A percentile compares a stretch with the other conserved stretches of the same genome.
phyloP scores from a whole-genome alignment of 179 eudicot species.

The Silene vulgaris region DNA sequence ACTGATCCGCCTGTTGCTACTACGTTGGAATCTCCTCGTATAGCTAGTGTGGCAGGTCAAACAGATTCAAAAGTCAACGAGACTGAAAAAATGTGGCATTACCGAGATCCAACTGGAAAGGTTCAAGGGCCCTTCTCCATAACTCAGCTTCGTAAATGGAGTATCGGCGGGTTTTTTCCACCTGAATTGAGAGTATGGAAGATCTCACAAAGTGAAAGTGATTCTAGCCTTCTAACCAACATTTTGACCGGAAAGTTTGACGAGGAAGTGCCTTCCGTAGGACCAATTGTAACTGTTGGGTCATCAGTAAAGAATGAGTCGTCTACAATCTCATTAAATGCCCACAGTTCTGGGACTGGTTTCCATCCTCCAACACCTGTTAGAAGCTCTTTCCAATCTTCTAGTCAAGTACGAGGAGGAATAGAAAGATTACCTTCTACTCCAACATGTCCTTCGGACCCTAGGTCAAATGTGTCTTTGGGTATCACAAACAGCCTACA shows the following conservation, averaged over 20 bases:
- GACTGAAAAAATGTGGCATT: constrained; percentile 79
- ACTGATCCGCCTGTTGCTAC: constrained; percentile 30
- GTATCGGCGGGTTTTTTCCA: constrained; percentile 77
- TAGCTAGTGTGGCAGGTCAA: constrained; percentile 32
- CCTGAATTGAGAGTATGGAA: constrained; percentile 69
- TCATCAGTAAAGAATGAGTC: too few species aligned
- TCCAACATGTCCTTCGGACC: too few species aligned
- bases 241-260: constrained; percentile 70
- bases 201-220: constrained; percentile 48
- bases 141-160: constrained; percentile 91
- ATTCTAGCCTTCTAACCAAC: constrained; percentile 62
- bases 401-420: too few species aligned
- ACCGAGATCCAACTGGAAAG: constrained; percentile 84
- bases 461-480: too few species aligned
- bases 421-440: too few species aligned
- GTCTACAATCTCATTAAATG: too few species aligned
- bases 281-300: constrained; percentile 20
- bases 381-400: too few species aligned
- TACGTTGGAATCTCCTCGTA: constrained; percentile 37
- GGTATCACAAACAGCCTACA: too few species aligned
- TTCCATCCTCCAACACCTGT: too few species aligned
- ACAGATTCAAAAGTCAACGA: constrained; percentile 45
- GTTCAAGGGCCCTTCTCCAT: constrained; percentile 93
- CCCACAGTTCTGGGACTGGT: too few species aligned
- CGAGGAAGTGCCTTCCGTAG: constrained; percentile 28